A percentile compares a stretch with the other conserved stretches of the same genome.
phyloP scores from a whole-genome alignment of 2,329 filamentous ascomycete species.

The Lithohypha guttulata region DNA sequence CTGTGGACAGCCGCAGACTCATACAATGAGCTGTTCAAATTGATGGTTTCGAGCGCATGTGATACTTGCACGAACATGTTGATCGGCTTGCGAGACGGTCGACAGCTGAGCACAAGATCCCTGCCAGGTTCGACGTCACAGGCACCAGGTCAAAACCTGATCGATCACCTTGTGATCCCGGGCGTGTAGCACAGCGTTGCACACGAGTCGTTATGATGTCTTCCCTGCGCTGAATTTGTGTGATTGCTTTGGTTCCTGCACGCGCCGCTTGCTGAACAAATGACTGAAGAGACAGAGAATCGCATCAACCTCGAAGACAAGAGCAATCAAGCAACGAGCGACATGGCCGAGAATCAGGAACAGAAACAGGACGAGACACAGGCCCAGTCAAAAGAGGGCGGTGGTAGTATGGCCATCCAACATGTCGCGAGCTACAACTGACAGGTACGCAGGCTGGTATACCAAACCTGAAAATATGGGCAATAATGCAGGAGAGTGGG shows the following conservation, averaged over 20 bases:
- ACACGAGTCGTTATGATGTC: neutral
- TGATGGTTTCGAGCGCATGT: neutral
- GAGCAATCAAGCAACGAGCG: constrained; percentile 9
- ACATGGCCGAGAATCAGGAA: constrained; percentile 1
- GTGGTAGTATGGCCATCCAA: neutral
- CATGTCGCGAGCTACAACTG: neutral
- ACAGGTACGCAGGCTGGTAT: constrained; percentile 9
- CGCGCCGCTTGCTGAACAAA: neutral
- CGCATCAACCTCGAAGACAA: constrained; percentile 10
- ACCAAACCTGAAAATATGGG: constrained; percentile 17
- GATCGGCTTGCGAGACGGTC: neutral
- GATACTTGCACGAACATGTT: neutral
- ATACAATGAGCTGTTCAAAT: no score
- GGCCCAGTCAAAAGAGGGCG: neutral
- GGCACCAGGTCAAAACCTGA: neutral
- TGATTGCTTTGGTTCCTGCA: neutral
- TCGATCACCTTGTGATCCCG: neutral
- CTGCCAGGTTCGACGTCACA: constrained; percentile 1
- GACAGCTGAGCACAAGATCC: neutral
- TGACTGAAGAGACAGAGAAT: constrained; percentile 3
- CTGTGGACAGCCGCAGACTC: no score
- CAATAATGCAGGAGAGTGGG: constrained; percentile 19
- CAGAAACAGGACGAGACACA: constrained; percentile 7
- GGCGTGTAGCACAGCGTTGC: neutral
- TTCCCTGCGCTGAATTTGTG: neutral